Evolutionary conservation across 208 protist genomes (phyloP), one percentile per base, ranked within the genome.

Genomic region (Leishmania amazonensis): DNA sequence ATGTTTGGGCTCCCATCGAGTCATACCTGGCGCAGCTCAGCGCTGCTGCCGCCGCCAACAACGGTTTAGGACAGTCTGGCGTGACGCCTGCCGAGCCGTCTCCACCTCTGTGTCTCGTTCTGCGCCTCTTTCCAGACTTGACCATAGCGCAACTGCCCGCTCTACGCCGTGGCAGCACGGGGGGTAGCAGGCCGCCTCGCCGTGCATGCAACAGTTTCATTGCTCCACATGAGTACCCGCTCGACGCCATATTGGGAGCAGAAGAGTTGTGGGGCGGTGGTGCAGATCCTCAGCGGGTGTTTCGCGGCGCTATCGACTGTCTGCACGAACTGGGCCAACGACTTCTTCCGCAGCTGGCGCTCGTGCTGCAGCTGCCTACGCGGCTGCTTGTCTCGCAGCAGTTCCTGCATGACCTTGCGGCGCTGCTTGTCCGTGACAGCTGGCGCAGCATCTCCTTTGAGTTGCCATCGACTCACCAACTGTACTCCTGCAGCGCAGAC

Each of bases 111-210:
- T 86, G 83, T 74, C 83, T 90, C 42, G 64, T 76, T 24, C 80
- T 93, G 49, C 84, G 90, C 0, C 85, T 94, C 6, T 94, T 91
- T 71, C 90, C 90, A 6, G 90, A 94, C 54, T 75, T 85, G 57
- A 81, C 81, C 21, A 54, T 92, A 0, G 90, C 90, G 6, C 86
- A 84, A 60, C 79, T 91, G 35, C 79, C 83, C 45, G 17, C 28
- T 38, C 2, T 49, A 15, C 49, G 7, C n/a, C 49, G 74, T 28
- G 4, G 75, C 2, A 19, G 53, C 31, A 31, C 0, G 76, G 60
- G 31, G 35, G n/a, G 8, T 35, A 35, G 40, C 3, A 31, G 28
- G 3, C 21, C 45, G 17, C 84, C 70, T 74, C 70, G 76, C 47
- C 74, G 21, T 57, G 75, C 62, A 24, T 13, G 70, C 45, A 21